Base-by-base conservation (phyloP, 2,329 filamentous ascomycete genomes). In the Colletotrichum liaoningense region DNA sequence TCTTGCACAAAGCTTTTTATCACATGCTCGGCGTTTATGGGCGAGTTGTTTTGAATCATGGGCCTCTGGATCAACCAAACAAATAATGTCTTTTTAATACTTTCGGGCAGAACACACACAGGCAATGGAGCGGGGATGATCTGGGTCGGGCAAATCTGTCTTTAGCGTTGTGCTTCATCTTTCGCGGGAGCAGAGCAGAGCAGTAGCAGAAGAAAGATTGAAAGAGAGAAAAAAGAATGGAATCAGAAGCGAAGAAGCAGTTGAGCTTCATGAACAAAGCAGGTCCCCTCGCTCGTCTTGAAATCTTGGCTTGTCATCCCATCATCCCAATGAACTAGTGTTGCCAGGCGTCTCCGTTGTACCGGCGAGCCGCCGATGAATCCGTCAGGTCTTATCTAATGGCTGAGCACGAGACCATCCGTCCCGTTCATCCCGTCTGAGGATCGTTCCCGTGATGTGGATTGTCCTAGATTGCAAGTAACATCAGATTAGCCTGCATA, bases 11-110 rank as follows among this genome's bases (percentile, higher is more conserved):
- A 70, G 58, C 22, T 70, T 35, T 54, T 69, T 59, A 52, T 46
- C 65, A 72, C 65, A 69, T 69, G 69, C 69, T 70, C 67, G 70
- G 70, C 67, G 67, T 73, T 73, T 63, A 69, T 55, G 60, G 59
- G 42, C 49, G 67, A 22, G 42, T 35, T 42, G 8, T 33, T 33
- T 56, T 56, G 35, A 52, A 49, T 11, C 5, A 60, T 11, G 24
- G 60, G 60, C 49, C 46, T 8, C 33, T 42, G 55, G 42, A 42
- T 55, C 33, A 26, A 42, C 60, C 60, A 60, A 63, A 59, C 56
- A 59, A 63, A 26, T 72, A 72, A 69, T 63, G 65, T 64, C 65
- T 69, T 72, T 64, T 58, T 63, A 69, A 72, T 63, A 63, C 16
- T 62, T 52, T 26, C 38, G 54, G 62, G 16, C 65, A 72, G 65